These are phyloP conservation scores for Neurospora africana DNA, from an alignment of 495 filamentous ascomycete species.

Conservation along the genomic window DNA sequence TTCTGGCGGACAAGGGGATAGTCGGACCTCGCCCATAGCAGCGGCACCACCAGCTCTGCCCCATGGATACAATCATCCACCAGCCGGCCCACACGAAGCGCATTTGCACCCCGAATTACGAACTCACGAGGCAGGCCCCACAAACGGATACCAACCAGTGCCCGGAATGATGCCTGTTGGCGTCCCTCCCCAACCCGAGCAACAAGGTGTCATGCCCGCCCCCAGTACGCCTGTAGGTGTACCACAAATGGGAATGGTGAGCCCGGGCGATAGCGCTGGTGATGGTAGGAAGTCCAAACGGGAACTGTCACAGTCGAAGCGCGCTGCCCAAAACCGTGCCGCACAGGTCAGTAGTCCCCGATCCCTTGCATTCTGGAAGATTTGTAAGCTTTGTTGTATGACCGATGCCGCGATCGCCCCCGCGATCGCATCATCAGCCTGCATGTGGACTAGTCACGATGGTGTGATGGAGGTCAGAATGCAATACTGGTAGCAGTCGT, in stretches of 20 bases:
- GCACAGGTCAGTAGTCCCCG: constrained; percentile 60
- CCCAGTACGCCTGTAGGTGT: constrained; percentile 7
- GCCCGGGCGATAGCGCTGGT: constrained; percentile 17
- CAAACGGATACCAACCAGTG: constrained; percentile 10
- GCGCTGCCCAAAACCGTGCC: constrained; percentile 91
- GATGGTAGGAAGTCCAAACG: constrained; percentile 53
- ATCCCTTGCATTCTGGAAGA: background rate
- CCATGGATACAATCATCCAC: constrained; percentile 25
- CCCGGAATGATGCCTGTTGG: constrained; percentile 26
- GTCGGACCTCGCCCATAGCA: constrained; percentile 10
- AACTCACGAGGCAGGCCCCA: constrained; percentile 14
- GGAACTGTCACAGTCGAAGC: constrained; percentile 87
- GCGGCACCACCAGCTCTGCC: constrained; percentile 10
- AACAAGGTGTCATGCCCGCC: constrained; percentile 15
- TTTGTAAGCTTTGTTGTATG: background rate
- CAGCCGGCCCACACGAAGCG: constrained; percentile 15
- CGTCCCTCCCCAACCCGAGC: constrained; percentile 14
- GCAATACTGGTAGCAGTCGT: background rate
- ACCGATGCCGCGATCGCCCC: background rate
- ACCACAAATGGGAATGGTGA: constrained; percentile 1
- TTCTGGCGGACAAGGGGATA: constrained; percentile 9
- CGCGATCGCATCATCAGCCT: background rate
- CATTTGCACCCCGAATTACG: constrained; percentile 25
- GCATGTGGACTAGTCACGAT: background rate
- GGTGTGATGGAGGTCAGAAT: background rate